Evolutionary conservation across 441 rosid species (phyloP), one percentile per base, ranked within the genome.

Genomic region (Mallotus repandus): DNA sequence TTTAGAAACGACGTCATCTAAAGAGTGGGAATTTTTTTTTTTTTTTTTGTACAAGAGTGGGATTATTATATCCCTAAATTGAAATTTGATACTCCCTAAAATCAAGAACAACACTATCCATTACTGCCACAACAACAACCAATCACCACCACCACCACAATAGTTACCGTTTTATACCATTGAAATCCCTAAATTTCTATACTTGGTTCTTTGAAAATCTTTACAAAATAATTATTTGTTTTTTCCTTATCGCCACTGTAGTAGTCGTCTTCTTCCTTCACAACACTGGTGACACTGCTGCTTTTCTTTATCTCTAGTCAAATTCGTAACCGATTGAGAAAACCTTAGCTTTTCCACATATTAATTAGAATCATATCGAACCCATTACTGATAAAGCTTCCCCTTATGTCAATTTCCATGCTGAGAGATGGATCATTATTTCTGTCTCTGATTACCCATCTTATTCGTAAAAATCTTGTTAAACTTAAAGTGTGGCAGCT

Each of bases 401-500:
- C 4, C 88, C 86, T 18, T 94, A 77, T 68, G 80, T 89, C 22
- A 87, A 70, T 84, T 90, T 89, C 83, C 80, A 87, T 32, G 77
- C 97, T 0, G 97, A 90, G 83, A 86, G 81, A 58, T 93, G 98
- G 98, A 82, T 90, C 72, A 83, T 94, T 9, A 91, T 89, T 62
- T 89, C 96, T 29, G 98, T 94, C 22, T 86, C 91, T 16, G 80
- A 72, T 74, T 87, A 90, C 66, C 97, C 97, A 0, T 79, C 91
- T 0, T 91, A 90, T 71, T 81, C 89, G 71, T 43, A 83, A 77
- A 52, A 85, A 77, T 29, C 77, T 89, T 38, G 87, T 88, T 55
- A 89, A 81, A 82, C 83, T 94, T 78, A 86, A 81, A 64, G 95
- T 97, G 49, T 94, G 98, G 98, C 98, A 94, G 70, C 83, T 92